phyloP scores from a whole-genome alignment of 2,329 filamentous ascomycete species.

The Atkinsonella hypoxylon region DNA sequence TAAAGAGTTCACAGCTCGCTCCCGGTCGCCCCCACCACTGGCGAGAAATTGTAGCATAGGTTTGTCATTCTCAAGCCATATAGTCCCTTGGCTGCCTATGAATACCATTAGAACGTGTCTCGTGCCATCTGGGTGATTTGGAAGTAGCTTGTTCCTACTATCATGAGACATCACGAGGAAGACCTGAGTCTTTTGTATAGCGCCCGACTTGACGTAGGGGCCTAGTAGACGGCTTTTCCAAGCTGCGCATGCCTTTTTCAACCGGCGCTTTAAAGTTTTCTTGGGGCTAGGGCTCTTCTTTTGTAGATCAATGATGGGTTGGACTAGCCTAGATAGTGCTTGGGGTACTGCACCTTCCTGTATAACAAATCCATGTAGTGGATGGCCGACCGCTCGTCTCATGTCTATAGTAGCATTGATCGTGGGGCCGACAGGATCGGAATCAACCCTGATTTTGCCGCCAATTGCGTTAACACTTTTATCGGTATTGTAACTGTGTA shows the following conservation, averaged over 20 bases:
- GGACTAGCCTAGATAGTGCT: slow-evolving; percentile 42
- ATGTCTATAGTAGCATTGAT: slow-evolving; percentile 53
- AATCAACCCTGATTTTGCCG: slow-evolving; percentile 7
- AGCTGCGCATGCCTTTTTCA: slow-evolving; percentile 5
- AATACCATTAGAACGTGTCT: not conserved
- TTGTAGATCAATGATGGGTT: slow-evolving; percentile 39
- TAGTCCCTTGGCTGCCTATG: slow-evolving; percentile 43
- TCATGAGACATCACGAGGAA: slow-evolving; percentile 59
- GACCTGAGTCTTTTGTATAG: slow-evolving; percentile 46
- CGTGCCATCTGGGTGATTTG: too few relatives aligned
- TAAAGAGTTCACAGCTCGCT: slow-evolving; percentile 38
- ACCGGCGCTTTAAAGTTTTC: not conserved
- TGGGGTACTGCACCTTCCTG: slow-evolving; percentile 51
- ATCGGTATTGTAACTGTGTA: slow-evolving; percentile 44
- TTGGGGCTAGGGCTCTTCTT: slow-evolving; percentile 24
- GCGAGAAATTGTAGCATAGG: slow-evolving; percentile 48
- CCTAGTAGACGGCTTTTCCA: slow-evolving; percentile 43
- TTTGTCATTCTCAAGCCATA: slow-evolving; percentile 48
- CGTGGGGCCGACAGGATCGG: slow-evolving; percentile 43
- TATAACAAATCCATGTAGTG: slow-evolving; percentile 50
- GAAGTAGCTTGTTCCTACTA: slow-evolving; percentile 22
- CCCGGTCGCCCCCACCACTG: slow-evolving; percentile 42
- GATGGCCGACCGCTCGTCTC: slow-evolving; percentile 34
- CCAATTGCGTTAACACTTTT: slow-evolving; percentile 45
- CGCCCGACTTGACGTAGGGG: slow-evolving; percentile 42